Percentiles rank a stretch among this genome's conserved stretches.
phyloP scores from a whole-genome alignment of 164 flowering plant species.

The Nelumbo lutea region DNA sequence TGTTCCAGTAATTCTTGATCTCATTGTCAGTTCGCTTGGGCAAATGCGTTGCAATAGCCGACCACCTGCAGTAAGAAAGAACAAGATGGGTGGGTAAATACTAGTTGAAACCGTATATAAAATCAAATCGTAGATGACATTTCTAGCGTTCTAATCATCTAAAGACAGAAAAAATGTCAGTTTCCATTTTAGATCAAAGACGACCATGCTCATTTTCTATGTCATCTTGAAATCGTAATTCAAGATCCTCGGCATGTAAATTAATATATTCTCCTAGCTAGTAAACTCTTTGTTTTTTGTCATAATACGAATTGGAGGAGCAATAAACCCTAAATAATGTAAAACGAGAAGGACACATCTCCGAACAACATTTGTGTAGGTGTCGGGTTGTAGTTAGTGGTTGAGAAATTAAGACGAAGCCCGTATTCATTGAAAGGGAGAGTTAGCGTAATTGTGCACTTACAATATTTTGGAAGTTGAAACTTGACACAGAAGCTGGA shows the following conservation, averaged over 20 bases:
- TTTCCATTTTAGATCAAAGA: background rate
- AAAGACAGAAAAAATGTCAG: background rate
- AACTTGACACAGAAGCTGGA: no score
- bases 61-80: conserved; percentile 59
- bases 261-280: background rate
- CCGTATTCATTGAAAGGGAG: background rate
- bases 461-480: no score
- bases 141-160: background rate
- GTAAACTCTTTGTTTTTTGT: background rate
- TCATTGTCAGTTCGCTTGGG: conserved; percentile 53
- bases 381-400: background rate
- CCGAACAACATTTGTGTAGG: background rate
- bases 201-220: background rate
- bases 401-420: background rate
- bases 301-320: background rate
- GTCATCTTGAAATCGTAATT: no score
- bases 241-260: no score
- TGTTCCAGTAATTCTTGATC: conserved; percentile 78
- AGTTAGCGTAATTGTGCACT: background rate
- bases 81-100: background rate
- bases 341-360: background rate
- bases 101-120: conserved; percentile 6
- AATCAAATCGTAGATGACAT: background rate
- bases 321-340: background rate
- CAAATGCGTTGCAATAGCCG: conserved; percentile 89